Base-by-base conservation (phyloP, 768 basidiomycete species). In the Suillus plorans region DNA sequence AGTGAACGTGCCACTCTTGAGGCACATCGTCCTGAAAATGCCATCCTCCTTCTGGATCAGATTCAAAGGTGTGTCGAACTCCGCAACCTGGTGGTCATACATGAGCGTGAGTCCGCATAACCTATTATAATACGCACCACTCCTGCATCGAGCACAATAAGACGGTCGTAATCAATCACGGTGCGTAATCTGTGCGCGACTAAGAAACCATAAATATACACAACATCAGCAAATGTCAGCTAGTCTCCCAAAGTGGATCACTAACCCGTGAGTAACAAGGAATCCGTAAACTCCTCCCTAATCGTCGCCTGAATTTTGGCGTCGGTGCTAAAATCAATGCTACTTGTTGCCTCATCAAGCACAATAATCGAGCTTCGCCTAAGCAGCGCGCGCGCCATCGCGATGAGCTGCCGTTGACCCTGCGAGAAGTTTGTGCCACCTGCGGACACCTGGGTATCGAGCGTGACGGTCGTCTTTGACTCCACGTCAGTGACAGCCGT, bases 371-470 rank as follows among this genome's bases (percentile, higher is more conserved):
- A 78, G 70, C 88, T 91, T 8, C 85, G 83, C 20, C 91, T 80
- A 37, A 94, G 79, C 25, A 94, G 78, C 0, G 93, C 92, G 6
- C 93, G 84, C 0, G 92, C 93, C 89, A 94, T 90, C 1, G 92
- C 89, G 61, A 95, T 90, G 18, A 94, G 78, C 70, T 98, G 95
- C 12, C 94, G 76, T 72, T 98, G 95, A 12, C 96, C 95, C 65
- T 95, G 92, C 1, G 92, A 95, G 76, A 97, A 96, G 78, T 97
- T 97, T 37, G 87, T 82, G 0, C 95, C 95, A 0, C 94, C 94
- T 1, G 92, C 83, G 0, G 92, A 92, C 10, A 97, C 90, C 65
- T 90, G 87, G 0, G 90, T 92, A 22, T 92, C 87, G 4, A 97
- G 81, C 0, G 86, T 82, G 36, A 96, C 79, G 0, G 79, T 79